phyloP scores from a whole-genome alignment of 2,329 filamentous ascomycete genomes.

The Aureobasidium sp. region DNA sequence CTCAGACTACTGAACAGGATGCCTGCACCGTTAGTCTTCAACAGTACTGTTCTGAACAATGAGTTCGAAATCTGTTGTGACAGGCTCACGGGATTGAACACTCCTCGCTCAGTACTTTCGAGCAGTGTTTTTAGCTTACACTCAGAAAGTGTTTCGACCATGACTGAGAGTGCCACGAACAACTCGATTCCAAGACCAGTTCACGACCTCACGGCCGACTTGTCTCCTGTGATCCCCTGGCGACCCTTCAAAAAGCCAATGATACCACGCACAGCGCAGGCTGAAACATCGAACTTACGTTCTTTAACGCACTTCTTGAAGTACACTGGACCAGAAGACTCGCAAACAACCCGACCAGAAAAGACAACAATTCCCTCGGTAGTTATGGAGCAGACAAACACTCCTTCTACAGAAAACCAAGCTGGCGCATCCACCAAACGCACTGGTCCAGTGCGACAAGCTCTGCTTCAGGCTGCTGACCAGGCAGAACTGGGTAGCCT shows the following conservation, averaged over 20 bases:
- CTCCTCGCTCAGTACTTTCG: not conserved
- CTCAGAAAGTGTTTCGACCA: not conserved
- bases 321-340: not conserved
- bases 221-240: not conserved
- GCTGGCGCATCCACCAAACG: not conserved
- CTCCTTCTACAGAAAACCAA: not conserved
- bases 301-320: constrained; percentile 1
- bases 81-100: too few relatives aligned
- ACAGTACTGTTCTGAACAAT: not conserved
- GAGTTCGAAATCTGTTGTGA: not conserved
- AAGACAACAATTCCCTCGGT: not conserved
- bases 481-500: not conserved
- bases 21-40: not conserved
- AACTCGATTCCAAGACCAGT: not conserved
- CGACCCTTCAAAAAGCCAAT: not conserved
- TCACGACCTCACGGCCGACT: too few relatives aligned
- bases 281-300: not conserved
- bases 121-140: not conserved
- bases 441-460: not conserved
- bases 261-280: not conserved
- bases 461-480: not conserved
- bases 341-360: not conserved
- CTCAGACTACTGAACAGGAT: not conserved
- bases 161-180: not conserved
- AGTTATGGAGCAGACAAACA: too few relatives aligned